These are phyloP conservation scores for Yamadazyma endophytica DNA, from an alignment of 805 yeast species.

Conservation along the genomic window DNA sequence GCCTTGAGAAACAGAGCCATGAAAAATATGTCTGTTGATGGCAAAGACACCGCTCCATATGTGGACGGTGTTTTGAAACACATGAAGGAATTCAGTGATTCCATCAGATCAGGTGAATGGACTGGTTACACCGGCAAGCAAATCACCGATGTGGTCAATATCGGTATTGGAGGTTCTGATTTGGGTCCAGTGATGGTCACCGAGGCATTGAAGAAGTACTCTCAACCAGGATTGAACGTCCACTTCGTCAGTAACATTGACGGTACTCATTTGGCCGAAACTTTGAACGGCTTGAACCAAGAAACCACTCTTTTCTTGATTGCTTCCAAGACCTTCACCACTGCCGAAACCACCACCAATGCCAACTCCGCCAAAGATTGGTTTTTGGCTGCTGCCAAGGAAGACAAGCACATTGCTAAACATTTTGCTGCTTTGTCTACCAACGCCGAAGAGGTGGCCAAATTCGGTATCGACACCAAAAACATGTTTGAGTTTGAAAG, in stretches of 20 bases:
- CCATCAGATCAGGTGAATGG: constrained; percentile 91
- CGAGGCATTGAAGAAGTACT: constrained; percentile 91
- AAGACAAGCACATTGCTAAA: constrained; percentile 76
- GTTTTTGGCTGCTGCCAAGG: constrained; percentile 76
- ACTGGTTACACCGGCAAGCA: constrained; percentile 94
- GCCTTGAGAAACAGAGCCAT: constrained; percentile 92
- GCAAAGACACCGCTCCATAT: constrained; percentile 83
- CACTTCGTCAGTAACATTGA: constrained; percentile 98
- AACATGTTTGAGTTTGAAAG: constrained; percentile 98
- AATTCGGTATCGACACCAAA: constrained; percentile 94
- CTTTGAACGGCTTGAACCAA: constrained; percentile 69
- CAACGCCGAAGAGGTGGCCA: constrained; percentile 83
- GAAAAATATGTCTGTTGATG: constrained; percentile 85
- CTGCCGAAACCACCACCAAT: constrained; percentile 96
- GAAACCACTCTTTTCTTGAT: constrained; percentile 91
- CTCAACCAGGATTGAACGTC: constrained; percentile 66
- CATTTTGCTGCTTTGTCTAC: constrained; percentile 97
- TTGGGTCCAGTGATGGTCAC: constrained; percentile 99
- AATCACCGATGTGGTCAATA: constrained; percentile 92
- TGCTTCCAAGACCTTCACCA: constrained; percentile 98
- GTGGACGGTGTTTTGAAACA: constrained; percentile 89
- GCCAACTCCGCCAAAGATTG: constrained; percentile 93
- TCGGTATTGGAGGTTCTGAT: constrained; percentile 99
- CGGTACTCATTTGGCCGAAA: constrained; percentile 95
- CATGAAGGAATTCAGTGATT: constrained; percentile 92